These are phyloP conservation scores for Gastrolobium villosum DNA, from an alignment of 306 rosid genomes.

Conservation along the genomic window DNA sequence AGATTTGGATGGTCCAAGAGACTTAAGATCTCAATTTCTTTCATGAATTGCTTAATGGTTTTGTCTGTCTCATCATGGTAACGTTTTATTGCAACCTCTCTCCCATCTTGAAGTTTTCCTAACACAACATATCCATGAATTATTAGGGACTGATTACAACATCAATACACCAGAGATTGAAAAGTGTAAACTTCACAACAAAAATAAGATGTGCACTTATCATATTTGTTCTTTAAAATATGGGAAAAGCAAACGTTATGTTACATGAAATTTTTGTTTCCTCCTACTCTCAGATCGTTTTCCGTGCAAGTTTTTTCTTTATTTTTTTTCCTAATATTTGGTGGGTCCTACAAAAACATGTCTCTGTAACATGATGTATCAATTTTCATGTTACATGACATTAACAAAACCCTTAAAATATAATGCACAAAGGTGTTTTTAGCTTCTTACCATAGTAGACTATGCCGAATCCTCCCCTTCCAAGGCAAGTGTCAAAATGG, in stretches of 20 bases:
- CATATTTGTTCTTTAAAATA: too few relatives aligned
- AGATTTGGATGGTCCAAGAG: slow-evolving; percentile 62
- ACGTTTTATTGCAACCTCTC: slow-evolving; percentile 68
- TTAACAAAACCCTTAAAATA: too few relatives aligned
- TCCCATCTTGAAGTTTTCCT: slow-evolving; percentile 73
- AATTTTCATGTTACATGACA: too few relatives aligned
- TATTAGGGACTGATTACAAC: too few relatives aligned
- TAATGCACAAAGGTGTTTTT: background rate
- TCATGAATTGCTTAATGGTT: slow-evolving; percentile 69
- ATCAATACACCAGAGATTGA: background rate
- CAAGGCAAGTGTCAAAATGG: slow-evolving; percentile 52
- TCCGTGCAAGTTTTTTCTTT: too few relatives aligned
- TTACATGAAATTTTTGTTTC: too few relatives aligned
- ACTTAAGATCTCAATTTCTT: slow-evolving; percentile 61
- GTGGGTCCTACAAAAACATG: too few relatives aligned
- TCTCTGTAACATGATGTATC: too few relatives aligned
- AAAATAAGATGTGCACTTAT: background rate
- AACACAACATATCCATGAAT: too few relatives aligned
- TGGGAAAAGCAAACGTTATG: too few relatives aligned
- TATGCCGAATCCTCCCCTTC: slow-evolving; percentile 71
- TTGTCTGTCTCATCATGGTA: slow-evolving; percentile 56
- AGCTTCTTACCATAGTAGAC: slow-evolving; percentile 66
- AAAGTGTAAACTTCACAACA: background rate
- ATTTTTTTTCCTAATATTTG: too few relatives aligned
- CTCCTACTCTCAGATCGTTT: too few relatives aligned